phyloP scores from a whole-genome alignment of 768 basidiomycete genomes.

The Mycena filopes region DNA sequence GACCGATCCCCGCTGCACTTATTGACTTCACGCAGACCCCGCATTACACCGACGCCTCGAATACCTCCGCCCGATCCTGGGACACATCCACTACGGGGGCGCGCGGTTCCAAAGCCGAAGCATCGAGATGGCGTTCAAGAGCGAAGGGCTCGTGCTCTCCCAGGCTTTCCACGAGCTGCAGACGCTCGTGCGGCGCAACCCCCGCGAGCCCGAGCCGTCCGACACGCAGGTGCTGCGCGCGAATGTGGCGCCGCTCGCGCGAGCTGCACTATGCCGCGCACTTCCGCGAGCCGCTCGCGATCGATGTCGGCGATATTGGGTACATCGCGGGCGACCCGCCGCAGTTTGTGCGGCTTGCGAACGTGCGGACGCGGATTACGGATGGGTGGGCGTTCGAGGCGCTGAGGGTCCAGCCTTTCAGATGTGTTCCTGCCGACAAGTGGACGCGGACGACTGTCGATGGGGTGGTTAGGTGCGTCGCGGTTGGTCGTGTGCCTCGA shows the following conservation, averaged over 20 bases:
- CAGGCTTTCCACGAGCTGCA: slow-evolving; percentile 13
- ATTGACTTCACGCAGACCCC: slow-evolving; percentile 15
- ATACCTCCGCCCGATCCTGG: slow-evolving; percentile 25
- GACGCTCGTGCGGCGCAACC: background rate
- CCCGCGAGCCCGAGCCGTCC: background rate
- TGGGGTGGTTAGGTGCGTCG: slow-evolving; percentile 11
- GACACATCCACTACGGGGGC: slow-evolving; percentile 26
- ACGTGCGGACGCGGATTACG: background rate
- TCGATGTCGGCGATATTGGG: slow-evolving; percentile 26
- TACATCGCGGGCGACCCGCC: slow-evolving; percentile 21
- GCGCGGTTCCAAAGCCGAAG: slow-evolving; percentile 19
- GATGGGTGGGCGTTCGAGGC: background rate
- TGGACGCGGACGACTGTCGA: slow-evolving; percentile 1
- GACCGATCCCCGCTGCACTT: background rate
- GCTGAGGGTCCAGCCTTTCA: background rate
- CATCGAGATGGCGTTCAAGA: slow-evolving; percentile 27
- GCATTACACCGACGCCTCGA: slow-evolving; percentile 6
- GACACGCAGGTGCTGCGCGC: slow-evolving; percentile 11
- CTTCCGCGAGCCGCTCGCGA: slow-evolving; percentile 16
- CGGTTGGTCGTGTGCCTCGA: background rate
- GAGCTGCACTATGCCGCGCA: slow-evolving; percentile 28
- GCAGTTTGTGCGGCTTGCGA: slow-evolving; percentile 3
- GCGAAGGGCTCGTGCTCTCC: background rate
- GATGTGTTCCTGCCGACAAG: background rate
- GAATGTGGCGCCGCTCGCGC: slow-evolving; percentile 7